These are phyloP conservation scores for Elongisporangium prolatum DNA, from an alignment of 352 stramenopile species.

Conservation along the genomic window DNA sequence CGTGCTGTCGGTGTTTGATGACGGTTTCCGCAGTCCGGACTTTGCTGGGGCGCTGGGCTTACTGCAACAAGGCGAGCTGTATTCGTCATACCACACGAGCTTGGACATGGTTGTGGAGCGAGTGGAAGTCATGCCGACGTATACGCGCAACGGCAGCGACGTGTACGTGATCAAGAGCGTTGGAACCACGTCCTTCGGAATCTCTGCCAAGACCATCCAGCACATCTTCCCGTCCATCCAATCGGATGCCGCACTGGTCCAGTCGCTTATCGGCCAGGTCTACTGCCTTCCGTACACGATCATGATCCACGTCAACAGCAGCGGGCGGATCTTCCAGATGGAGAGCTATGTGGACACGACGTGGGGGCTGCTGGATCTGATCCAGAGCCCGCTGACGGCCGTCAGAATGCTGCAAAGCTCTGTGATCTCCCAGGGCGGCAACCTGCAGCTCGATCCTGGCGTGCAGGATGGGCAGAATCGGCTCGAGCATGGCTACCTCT, in stretches of 20 bases:
- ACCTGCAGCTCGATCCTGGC: conserved; percentile 21
- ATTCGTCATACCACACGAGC: conserved; percentile 25
- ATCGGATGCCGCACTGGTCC: conserved; percentile 30
- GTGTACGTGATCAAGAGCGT: conserved; percentile 28
- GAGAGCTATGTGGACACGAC: conserved; percentile 37
- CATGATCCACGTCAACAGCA: conserved; percentile 26
- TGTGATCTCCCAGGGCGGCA: conserved; percentile 27
- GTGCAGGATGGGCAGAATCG: conserved; percentile 30
- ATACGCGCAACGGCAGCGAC: conserved; percentile 1
- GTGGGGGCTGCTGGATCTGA: conserved; percentile 27
- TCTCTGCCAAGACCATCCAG: conserved; percentile 36
- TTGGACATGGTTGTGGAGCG: conserved; percentile 16
- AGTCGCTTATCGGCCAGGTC: conserved; percentile 38
- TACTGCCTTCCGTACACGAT: conserved; percentile 38
- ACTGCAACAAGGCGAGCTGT: conserved; percentile 34
- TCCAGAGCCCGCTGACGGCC: conserved; percentile 26
- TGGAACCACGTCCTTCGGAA: conserved; percentile 25
- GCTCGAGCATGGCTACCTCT: conserved; percentile 32
- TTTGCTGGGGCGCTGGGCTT: conserved; percentile 26
- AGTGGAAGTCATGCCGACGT: conserved; percentile 14
- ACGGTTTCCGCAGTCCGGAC: conserved; percentile 27
- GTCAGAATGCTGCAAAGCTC: conserved; percentile 28
- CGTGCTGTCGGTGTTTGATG: conserved; percentile 13
- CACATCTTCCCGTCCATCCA: conserved; percentile 43
- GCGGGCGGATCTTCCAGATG: conserved; percentile 37